Base-by-base conservation (phyloP, 495 filamentous ascomycete species). In the Venustampulla echinocandica region DNA sequence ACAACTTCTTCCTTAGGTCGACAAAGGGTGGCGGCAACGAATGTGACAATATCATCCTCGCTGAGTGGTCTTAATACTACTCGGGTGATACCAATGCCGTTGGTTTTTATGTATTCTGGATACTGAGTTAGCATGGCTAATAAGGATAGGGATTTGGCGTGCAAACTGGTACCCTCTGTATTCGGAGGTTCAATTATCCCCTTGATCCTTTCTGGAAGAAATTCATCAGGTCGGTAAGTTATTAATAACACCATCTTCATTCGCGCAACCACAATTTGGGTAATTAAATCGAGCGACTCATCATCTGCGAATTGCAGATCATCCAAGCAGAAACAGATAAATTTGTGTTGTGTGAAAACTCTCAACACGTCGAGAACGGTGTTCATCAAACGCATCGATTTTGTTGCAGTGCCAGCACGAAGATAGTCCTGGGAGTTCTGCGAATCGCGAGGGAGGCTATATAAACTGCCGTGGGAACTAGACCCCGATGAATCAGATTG, bases 261-360 rank as follows among this genome's bases (percentile, higher is more conserved):
- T 54, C 80, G 80, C 3, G 79, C 74, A 34, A 67, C 65, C 14
- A 93, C 74, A 32, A 93, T 83, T 53, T 82, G 80, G 42, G 77
- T 70, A 19, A 94, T 79, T 47, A 94, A 66, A 37, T 94, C 85
- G 28, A 87, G 64, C 3, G 82, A 88, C 55, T 95, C 89, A 36
- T 85, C 77, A 55, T 95, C 89, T 14, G 87, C 85, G 58, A 82
- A 87, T 54, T 94, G 87, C 14, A 93, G 67, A 59, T 95, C 88
- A 56, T 95, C 89, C 4, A 94, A 64, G 52, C 80, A 87, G 28
- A 93, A 75, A 55, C 82, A 87, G 27, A 94, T 86, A 57, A 93
- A 76, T 54, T 83, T 86, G 52, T 82, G 80, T 3, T 79, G 72
- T 1, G 84, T 81, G 30, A 95, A 74, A 20, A 87, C 77, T 36